Evolutionary conservation across 2,329 filamentous ascomycete species (phyloP).

Genomic region (Beauveria asiatica): DNA sequence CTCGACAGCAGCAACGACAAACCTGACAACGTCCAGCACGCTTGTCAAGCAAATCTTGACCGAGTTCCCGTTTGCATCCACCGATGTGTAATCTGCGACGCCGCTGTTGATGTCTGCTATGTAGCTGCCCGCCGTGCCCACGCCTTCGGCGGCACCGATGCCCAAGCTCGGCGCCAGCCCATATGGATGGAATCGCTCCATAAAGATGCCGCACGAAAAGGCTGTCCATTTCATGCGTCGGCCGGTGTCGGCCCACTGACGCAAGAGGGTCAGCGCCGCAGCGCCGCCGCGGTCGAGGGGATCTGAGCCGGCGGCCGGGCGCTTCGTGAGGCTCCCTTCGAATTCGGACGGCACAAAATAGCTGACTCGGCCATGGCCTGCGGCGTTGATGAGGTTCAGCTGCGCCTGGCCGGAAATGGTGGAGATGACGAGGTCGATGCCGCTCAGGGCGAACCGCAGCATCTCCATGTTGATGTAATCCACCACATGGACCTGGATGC

Average conservation of each 20-base stretch:
- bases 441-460: constrained; percentile 58
- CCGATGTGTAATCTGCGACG: constrained; percentile 52
- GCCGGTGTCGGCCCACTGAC: constrained; percentile 38
- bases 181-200: constrained; percentile 63
- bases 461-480: constrained; percentile 52
- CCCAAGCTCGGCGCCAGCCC: constrained; percentile 42
- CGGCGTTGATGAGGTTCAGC: constrained; percentile 63
- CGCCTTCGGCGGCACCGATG: constrained; percentile 49
- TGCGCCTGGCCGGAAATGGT: constrained; percentile 60
- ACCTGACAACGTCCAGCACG: constrained; percentile 60
- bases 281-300: constrained; percentile 53
- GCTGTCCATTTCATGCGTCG: constrained; percentile 55
- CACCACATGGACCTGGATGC: constrained; percentile 60
- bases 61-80: constrained; percentile 38
- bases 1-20: constrained; percentile 61
- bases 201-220: constrained; percentile 68
- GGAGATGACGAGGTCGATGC: constrained; percentile 67
- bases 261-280: constrained; percentile 47
- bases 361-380: constrained; percentile 53
- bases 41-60: constrained; percentile 60
- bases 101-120: constrained; percentile 53
- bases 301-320: constrained; percentile 39
- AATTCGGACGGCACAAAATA: constrained; percentile 71
- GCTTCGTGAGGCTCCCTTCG: constrained; percentile 52
- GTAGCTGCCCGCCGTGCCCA: constrained; percentile 53